phyloP scores from a whole-genome alignment of 192 early-diverging fungal species.

The Podila epigama region DNA sequence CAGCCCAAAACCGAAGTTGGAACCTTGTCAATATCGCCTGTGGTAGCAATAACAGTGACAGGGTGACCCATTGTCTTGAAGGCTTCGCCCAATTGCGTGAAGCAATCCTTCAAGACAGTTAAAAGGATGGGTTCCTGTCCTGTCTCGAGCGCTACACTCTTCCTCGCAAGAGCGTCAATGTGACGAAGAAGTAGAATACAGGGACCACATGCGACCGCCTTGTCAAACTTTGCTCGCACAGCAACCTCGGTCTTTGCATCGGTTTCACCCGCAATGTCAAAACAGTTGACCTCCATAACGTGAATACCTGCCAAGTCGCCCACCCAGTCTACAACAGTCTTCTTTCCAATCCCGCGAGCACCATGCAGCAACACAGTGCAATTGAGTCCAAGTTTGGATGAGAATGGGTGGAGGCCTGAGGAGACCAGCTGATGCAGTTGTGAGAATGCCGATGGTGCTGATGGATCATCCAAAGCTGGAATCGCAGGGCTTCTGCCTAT shows the following conservation, averaged over 20 bases:
- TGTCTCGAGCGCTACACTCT: slow-evolving; percentile 62
- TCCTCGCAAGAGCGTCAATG: slow-evolving; percentile 79
- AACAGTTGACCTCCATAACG: slow-evolving; percentile 80
- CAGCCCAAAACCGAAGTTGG: slow-evolving; percentile 77
- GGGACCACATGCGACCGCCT: slow-evolving; percentile 77
- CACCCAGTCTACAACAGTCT: slow-evolving; percentile 67
- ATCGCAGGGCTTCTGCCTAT: slow-evolving; percentile 28
- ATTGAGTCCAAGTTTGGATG: slow-evolving; percentile 68
- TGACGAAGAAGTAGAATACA: slow-evolving; percentile 83
- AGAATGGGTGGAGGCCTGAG: slow-evolving; percentile 78
- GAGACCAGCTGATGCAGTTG: slow-evolving; percentile 67
- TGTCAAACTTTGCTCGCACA: slow-evolving; percentile 79
- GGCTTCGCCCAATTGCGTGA: slow-evolving; percentile 54
- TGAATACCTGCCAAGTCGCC: slow-evolving; percentile 81
- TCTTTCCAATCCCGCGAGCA: slow-evolving; percentile 85
- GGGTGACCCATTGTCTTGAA: slow-evolving; percentile 65
- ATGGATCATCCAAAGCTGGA: slow-evolving; percentile 40
- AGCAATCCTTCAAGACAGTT: slow-evolving; percentile 65
- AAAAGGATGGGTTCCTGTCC: slow-evolving; percentile 65
- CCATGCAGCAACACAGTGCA: slow-evolving; percentile 82
- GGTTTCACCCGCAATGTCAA: slow-evolving; percentile 80
- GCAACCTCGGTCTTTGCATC: slow-evolving; percentile 81
- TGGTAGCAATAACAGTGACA: slow-evolving; percentile 83
- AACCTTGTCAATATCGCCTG: slow-evolving; percentile 79
- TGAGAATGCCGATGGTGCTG: slow-evolving; percentile 47